Conservation (phyloP, 2,329 filamentous ascomycete genomes). For the Xylaria sp. region DNA sequence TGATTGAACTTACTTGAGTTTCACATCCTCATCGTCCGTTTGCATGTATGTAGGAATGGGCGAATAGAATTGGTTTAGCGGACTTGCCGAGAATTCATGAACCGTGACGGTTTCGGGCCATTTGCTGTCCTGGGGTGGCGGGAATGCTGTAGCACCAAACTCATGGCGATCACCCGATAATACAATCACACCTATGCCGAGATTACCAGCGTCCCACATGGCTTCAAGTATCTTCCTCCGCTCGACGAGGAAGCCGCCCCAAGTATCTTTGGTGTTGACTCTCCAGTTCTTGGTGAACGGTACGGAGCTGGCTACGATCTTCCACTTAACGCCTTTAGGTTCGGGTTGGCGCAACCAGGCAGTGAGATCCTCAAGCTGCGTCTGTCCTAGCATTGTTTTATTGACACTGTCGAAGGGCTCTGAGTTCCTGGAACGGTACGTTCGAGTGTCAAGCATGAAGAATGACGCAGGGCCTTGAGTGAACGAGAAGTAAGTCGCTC, state of each 20-base stretch:
- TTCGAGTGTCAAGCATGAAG: conserved; percentile 93
- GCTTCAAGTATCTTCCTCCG: conserved; percentile 82
- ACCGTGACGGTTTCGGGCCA: conserved; percentile 75
- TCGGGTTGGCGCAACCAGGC: conserved; percentile 79
- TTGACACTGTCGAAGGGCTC: conserved; percentile 68
- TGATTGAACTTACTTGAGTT: conserved; percentile 75
- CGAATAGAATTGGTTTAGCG: conserved; percentile 92
- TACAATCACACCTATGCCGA: conserved; percentile 81
- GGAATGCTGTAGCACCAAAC: conserved; percentile 88
- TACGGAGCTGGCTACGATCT: conserved; percentile 88
- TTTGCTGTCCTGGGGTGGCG: conserved; percentile 66
- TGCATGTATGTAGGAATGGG: conserved; percentile 87
- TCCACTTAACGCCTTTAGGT: conserved; percentile 86
- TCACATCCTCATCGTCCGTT: conserved; percentile 82
- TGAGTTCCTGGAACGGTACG: conserved; percentile 78
- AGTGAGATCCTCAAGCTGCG: conserved; percentile 83
- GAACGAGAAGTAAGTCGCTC: conserved; percentile 89
- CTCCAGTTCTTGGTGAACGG: conserved; percentile 99
- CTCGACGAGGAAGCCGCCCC: conserved; percentile 90
- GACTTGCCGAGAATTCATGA: conserved; percentile 92
- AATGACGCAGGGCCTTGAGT: conserved; percentile 90
- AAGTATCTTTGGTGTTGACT: conserved; percentile 87
- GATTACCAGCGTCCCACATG: conserved; percentile 87
- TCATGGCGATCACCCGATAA: conserved; percentile 96
- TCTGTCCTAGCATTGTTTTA: conserved; percentile 88